phyloP scores from a whole-genome alignment of 768 basidiomycete species.

The Lactarius sanguifluus region DNA sequence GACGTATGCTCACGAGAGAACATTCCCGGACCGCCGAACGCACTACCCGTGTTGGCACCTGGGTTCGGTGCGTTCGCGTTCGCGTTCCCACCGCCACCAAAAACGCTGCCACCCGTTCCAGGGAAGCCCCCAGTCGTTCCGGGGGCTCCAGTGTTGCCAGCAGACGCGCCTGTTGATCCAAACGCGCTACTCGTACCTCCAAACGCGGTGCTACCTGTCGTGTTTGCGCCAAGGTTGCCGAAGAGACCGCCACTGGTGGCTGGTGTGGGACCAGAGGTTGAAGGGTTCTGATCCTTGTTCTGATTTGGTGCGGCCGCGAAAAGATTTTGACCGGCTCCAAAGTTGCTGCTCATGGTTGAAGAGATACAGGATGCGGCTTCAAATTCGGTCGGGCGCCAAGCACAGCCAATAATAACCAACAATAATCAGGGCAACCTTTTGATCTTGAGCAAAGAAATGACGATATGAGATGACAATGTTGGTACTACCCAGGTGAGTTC shows the following conservation, averaged over 20 bases:
- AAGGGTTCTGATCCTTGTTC: slow-evolving; percentile 24
- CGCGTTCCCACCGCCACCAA: slow-evolving; percentile 17
- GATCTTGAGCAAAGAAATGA: background rate
- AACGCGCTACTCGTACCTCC: slow-evolving; percentile 11
- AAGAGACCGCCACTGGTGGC: slow-evolving; percentile 24
- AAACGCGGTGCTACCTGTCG: slow-evolving; percentile 21
- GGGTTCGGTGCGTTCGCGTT: slow-evolving; percentile 2
- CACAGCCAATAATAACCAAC: background rate
- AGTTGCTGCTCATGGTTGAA: slow-evolving; percentile 28
- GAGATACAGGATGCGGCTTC: background rate
- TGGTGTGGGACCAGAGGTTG: slow-evolving; percentile 13
- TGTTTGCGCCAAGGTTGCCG: slow-evolving; percentile 28
- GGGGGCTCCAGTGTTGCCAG: background rate
- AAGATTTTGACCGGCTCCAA: slow-evolving; percentile 17
- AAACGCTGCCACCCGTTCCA: slow-evolving; percentile 9
- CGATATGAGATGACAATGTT: slow-evolving; percentile 13
- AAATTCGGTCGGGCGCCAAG: slow-evolving; percentile 7
- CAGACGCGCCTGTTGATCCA: background rate
- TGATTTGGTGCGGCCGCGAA: slow-evolving; percentile 22
- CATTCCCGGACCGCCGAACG: slow-evolving; percentile 4
- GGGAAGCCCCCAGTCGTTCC: slow-evolving; percentile 11
- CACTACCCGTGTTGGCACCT: background rate
- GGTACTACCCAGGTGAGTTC: slow-evolving; percentile 8
- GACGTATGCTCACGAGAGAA: slow-evolving; percentile 12
- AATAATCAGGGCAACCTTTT: background rate